Conservation (phyloP, 352 stramenopile species). For the Pythium volutum region DNA sequence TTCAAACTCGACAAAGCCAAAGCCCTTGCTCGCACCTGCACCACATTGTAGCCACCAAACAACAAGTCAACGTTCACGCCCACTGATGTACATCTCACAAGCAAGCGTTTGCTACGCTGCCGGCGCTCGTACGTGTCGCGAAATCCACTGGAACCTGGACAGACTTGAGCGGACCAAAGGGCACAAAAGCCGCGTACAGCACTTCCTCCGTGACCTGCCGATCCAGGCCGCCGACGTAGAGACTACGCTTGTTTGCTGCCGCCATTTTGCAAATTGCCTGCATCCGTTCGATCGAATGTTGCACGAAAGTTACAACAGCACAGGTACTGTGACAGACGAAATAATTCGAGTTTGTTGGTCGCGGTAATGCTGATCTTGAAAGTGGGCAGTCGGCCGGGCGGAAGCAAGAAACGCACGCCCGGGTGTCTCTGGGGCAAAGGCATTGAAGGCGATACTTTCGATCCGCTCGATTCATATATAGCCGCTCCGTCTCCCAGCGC, state of each 20-base stretch:
- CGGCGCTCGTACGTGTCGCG: conserved; percentile 48
- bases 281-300: conserved; percentile 3
- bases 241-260: conserved; percentile 51
- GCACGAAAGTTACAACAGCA: conserved; percentile 12
- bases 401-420: conserved; percentile 23
- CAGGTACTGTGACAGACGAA: conserved; percentile 25
- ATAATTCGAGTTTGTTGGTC: conserved; percentile 3
- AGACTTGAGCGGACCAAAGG: conserved; percentile 77
- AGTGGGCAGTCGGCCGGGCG: background rate
- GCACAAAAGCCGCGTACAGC: conserved; percentile 83
- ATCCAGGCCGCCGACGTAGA: conserved; percentile 92
- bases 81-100: background rate
- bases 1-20: conserved; percentile 94
- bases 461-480: conserved; percentile 9
- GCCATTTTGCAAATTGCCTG: conserved; percentile 11
- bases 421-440: background rate
- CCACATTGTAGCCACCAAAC: background rate
- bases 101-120: background rate
- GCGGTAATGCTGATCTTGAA: conserved; percentile 23
- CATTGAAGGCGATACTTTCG: conserved; percentile 4
- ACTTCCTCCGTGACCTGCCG: conserved; percentile 85
- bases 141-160: conserved; percentile 79
- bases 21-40: conserved; percentile 83
- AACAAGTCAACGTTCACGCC: background rate
- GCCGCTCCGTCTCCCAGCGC: background rate